These are phyloP conservation scores for Apiotrichum laibachii DNA, from an alignment of 1,284 basidiomycete species.

Conservation along the genomic window DNA sequence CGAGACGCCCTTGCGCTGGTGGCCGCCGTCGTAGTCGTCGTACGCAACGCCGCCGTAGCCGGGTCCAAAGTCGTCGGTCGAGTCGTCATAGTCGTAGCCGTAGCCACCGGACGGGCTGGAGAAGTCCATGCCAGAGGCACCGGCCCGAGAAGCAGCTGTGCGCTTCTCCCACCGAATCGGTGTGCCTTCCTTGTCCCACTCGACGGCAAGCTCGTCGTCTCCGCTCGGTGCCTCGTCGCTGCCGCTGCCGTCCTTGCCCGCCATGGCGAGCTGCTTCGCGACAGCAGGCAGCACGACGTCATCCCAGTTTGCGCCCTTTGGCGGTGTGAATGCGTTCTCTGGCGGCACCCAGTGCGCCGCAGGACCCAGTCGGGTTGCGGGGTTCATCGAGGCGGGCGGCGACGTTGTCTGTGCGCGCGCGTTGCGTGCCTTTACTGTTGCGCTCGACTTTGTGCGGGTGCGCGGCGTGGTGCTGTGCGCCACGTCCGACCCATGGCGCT, in stretches of 20 bases:
- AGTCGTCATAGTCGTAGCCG: background rate
- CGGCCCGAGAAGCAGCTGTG: background rate
- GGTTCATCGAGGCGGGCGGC: background rate
- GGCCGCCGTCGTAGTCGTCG: background rate
- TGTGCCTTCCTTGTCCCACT: slow-evolving; percentile 47
- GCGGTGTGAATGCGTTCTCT: slow-evolving; percentile 43
- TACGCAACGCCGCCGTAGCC: background rate
- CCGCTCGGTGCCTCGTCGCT: slow-evolving; percentile 13
- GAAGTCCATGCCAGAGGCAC: background rate
- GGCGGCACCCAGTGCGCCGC: slow-evolving; percentile 47
- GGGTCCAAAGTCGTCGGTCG: background rate
- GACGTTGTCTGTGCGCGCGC: background rate
- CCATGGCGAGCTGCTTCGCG: slow-evolving; percentile 70
- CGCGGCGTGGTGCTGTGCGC: background rate
- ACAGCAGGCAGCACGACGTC: slow-evolving; percentile 67
- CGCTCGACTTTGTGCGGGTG: background rate
- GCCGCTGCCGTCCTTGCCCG: background rate
- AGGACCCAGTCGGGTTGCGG: slow-evolving; percentile 25
- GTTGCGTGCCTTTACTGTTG: background rate
- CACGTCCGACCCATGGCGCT: slow-evolving; percentile 9
- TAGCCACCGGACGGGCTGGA: background rate
- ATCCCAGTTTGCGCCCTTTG: slow-evolving; percentile 51
- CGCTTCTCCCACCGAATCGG: slow-evolving; percentile 43
- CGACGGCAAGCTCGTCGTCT: slow-evolving; percentile 44
- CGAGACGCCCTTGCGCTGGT: background rate